Conservation (phyloP, 2,329 filamentous ascomycete species). For the Trichoderma afroharzianum region DNA sequence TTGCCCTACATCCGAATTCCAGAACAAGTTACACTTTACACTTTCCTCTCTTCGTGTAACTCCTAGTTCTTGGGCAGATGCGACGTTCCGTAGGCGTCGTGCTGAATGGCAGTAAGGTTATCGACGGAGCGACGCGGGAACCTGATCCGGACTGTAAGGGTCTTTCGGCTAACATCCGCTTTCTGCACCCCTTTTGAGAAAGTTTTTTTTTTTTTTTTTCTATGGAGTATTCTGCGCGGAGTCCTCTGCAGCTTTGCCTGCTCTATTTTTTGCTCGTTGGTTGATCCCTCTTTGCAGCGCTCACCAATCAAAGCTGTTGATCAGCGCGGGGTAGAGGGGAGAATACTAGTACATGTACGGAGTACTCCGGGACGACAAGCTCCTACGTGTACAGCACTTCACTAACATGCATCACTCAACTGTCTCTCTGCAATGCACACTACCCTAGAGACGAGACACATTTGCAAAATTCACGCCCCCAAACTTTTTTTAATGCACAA, state of each 20-base stretch:
- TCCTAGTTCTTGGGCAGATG: neutral
- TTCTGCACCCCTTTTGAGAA: neutral
- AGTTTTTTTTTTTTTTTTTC: neutral
- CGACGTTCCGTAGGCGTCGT: neutral
- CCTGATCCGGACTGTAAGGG: neutral
- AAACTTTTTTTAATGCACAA: neutral
- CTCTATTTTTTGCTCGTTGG: neutral
- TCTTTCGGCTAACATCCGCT: constrained; percentile 4
- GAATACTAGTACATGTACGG: too few relatives aligned
- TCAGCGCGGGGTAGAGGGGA: neutral
- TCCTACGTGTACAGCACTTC: too few relatives aligned
- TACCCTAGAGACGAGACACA: neutral
- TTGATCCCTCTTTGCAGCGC: neutral
- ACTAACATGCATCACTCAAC: neutral
- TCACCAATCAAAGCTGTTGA: neutral
- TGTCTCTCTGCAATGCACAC: neutral
- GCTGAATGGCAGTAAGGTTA: neutral
- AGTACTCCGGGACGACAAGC: neutral
- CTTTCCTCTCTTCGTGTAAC: neutral
- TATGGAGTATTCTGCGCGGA: neutral
- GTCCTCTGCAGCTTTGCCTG: neutral
- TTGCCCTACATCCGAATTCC: neutral
- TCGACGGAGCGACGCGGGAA: neutral
- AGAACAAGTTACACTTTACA: neutral
- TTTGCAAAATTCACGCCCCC: too few relatives aligned